Conservation (phyloP, 2,329 filamentous ascomycete genomes). For the Scortechinia acanthostroma region DNA sequence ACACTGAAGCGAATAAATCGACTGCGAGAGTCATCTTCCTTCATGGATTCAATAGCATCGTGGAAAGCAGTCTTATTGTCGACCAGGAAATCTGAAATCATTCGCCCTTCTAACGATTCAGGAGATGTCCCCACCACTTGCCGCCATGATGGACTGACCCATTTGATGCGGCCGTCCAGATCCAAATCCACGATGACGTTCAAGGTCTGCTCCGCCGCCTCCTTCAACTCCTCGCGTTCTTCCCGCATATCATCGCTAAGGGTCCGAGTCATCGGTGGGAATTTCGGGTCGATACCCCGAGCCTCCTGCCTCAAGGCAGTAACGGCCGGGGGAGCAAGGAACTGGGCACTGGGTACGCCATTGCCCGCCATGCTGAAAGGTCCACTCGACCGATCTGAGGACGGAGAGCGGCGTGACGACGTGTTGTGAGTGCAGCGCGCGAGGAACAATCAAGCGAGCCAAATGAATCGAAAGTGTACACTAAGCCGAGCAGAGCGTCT, state of each 20-base stretch:
- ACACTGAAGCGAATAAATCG: conserved; percentile 80
- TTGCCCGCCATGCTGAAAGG: neutral
- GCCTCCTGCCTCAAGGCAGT: conserved; percentile 40
- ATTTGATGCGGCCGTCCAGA: conserved; percentile 82
- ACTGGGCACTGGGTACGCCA: conserved; percentile 15
- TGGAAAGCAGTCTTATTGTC: conserved; percentile 76
- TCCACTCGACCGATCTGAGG: too few species aligned
- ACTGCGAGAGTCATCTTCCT: conserved; percentile 85
- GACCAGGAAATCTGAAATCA: conserved; percentile 74
- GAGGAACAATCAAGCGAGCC: too few species aligned
- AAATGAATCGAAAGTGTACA: too few species aligned
- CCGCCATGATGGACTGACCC: conserved; percentile 93
- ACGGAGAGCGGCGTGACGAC: too few species aligned
- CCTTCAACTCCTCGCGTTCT: conserved; percentile 85
- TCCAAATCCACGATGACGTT: conserved; percentile 94
- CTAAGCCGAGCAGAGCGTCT: neutral
- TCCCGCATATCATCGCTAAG: conserved; percentile 86
- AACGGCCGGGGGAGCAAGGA: conserved; percentile 44
- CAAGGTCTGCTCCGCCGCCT: conserved; percentile 90
- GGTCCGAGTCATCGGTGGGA: conserved; percentile 49
- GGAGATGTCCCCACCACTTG: conserved; percentile 80
- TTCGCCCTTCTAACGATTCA: conserved; percentile 66
- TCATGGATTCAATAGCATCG: conserved; percentile 80
- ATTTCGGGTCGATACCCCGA: conserved; percentile 18
- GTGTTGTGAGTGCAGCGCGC: too few species aligned